phyloP scores from a whole-genome alignment of 345 rosid genomes.

The Ceriops tagal region DNA sequence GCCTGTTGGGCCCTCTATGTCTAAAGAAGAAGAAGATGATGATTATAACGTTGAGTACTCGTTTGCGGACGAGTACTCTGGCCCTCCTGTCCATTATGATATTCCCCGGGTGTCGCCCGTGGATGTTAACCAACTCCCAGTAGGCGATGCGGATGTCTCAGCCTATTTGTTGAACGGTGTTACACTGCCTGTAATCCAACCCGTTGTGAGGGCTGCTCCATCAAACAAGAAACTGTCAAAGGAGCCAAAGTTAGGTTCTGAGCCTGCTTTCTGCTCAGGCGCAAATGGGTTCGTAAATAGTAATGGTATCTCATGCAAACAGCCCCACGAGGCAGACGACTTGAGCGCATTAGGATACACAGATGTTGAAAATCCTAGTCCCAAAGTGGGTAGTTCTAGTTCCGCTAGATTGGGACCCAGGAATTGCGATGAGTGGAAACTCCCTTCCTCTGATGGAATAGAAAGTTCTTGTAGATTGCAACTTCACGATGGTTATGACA shows the following conservation, averaged over 20 bases:
- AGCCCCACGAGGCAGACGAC: constrained; percentile 26
- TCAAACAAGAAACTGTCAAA: constrained; percentile 19
- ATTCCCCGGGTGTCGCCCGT: constrained; percentile 65
- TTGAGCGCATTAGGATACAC: constrained; percentile 11
- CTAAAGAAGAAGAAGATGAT: constrained; percentile 37
- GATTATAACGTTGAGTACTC: constrained; percentile 51
- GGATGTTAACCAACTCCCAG: constrained; percentile 55
- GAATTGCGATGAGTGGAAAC: constrained; percentile 14
- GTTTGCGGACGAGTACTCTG: constrained; percentile 66
- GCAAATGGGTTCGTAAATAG: constrained; percentile 13
- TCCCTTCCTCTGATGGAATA: constrained; percentile 15
- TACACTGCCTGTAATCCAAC: constrained; percentile 58
- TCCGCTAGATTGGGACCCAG: constrained; percentile 10
- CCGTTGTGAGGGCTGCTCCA: constrained; percentile 35
- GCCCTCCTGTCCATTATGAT: constrained; percentile 50
- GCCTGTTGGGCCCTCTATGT: constrained; percentile 35
- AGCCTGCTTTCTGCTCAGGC: constrained; percentile 1
- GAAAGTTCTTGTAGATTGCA: constrained; percentile 22
- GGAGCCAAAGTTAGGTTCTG: constrained; percentile 19
- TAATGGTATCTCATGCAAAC: constrained; percentile 15
- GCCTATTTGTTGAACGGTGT: constrained; percentile 22
- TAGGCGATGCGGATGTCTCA: constrained; percentile 45
- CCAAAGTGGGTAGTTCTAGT: constrained; percentile 12
- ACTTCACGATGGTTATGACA: constrained; percentile 20
- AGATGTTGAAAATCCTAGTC: background rate